These are phyloP conservation scores for Aspergillus cavernicola DNA, from an alignment of 495 filamentous ascomycete species.

Conservation along the genomic window DNA sequence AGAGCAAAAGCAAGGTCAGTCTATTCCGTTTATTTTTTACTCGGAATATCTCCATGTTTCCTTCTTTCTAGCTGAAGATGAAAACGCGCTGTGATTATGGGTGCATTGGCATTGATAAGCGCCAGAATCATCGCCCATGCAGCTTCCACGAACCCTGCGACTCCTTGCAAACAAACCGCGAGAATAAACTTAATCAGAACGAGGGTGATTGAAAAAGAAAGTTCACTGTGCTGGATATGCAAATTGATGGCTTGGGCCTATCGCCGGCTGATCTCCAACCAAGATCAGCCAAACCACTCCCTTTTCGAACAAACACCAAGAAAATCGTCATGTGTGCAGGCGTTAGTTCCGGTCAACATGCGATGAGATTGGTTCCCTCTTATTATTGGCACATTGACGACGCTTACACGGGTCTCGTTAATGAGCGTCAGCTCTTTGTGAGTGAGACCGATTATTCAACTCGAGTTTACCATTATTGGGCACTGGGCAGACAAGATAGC, in stretches of 20 bases:
- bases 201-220: conserved; percentile 4
- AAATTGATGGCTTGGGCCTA: neutral
- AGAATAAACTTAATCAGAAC: conserved; percentile 2
- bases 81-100: no score
- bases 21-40: neutral
- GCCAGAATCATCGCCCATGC: no score
- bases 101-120: no score
- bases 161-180: neutral
- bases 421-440: neutral
- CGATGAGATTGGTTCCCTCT: neutral
- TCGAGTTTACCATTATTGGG: neutral
- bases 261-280: conserved; percentile 3
- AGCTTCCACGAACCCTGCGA: no score
- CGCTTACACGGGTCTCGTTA: neutral
- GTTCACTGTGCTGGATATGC: neutral
- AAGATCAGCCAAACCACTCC: conserved; percentile 1
- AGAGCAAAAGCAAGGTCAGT: neutral
- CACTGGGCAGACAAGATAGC: neutral
- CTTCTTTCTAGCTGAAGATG: neutral
- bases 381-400: neutral
- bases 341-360: neutral
- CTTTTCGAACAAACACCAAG: neutral
- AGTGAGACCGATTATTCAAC: neutral
- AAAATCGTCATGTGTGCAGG: neutral
- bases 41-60: neutral